Evolutionary conservation across 1,284 basidiomycete genomes (phyloP).

Genomic region (Microbotryum intermedium): DNA sequence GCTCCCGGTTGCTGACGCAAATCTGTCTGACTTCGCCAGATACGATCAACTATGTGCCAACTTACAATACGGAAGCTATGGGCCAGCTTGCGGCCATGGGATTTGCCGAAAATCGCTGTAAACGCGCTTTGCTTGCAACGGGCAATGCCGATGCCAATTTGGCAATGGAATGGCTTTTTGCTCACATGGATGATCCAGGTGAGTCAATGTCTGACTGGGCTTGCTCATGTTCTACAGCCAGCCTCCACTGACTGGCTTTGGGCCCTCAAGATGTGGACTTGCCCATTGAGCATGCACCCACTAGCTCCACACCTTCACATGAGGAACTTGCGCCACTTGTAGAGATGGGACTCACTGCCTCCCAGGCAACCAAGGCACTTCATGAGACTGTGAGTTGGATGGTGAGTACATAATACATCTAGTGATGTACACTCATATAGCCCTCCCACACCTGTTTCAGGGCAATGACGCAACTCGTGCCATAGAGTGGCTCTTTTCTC

Average conservation of each 20-base stretch:
- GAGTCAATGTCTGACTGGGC: conserved; percentile 21
- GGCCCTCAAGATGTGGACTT: too few species aligned
- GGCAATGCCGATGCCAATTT: conserved; percentile 67
- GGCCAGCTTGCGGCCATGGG: conserved; percentile 75
- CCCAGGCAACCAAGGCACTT: conserved; percentile 81
- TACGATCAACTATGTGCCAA: conserved; percentile 31
- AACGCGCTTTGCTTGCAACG: conserved; percentile 82
- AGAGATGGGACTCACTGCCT: conserved; percentile 86
- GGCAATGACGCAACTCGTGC: conserved; percentile 70
- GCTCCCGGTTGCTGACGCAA: background rate
- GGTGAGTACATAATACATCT: too few species aligned
- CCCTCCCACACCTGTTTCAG: conserved; percentile 40
- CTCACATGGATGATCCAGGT: conserved; percentile 91
- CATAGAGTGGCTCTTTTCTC: conserved; percentile 94
- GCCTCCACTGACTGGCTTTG: too few species aligned
- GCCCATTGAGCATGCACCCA: background rate
- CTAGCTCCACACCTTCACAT: background rate
- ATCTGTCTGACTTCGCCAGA: background rate
- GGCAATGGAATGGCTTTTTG: conserved; percentile 94
- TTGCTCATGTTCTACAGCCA: background rate
- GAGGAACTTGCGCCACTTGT: conserved; percentile 48
- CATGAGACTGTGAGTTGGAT: conserved; percentile 60
- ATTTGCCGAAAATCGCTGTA: conserved; percentile 69
- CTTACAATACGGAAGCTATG: conserved; percentile 64
- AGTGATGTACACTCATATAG: too few species aligned